A percentile compares a stretch with the other conserved stretches of the same genome.
Conservation (phyloP, 306 rosid genomes). For the Malus sieversii region DNA sequence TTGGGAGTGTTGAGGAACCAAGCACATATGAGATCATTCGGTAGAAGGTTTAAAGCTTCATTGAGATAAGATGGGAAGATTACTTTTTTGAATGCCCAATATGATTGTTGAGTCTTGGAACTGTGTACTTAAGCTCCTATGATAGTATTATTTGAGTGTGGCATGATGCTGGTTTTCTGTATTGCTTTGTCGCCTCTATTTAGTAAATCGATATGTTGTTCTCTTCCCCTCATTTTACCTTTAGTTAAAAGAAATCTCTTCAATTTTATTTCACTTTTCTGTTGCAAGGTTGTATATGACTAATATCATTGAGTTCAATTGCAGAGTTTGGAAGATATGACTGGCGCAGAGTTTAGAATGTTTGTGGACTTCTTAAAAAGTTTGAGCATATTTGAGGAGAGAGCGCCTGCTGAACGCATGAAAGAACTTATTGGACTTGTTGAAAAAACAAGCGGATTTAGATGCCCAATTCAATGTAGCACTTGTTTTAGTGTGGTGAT, state of each 20-base stretch:
- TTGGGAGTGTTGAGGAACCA: conserved; percentile 65
- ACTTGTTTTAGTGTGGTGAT: neutral
- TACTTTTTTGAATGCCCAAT: neutral
- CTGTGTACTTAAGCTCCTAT: neutral
- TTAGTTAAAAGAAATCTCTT: neutral
- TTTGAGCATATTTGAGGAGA: conserved; percentile 76
- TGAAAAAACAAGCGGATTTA: conserved; percentile 85
- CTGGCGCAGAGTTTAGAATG: conserved; percentile 84
- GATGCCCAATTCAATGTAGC: conserved; percentile 75
- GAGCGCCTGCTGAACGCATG: conserved; percentile 72
- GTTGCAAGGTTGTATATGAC: conserved; percentile 8
- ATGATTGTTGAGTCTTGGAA: neutral
- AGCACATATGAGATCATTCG: conserved; percentile 64
- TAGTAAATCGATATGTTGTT: neutral
- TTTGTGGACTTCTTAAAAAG: conserved; percentile 83
- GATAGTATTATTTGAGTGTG: neutral
- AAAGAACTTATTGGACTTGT: conserved; percentile 77
- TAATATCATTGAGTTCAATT: conserved; percentile 31
- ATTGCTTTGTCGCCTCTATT: neutral
- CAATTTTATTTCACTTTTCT: neutral
- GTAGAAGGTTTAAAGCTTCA: conserved; percentile 79
- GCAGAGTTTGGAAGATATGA: conserved; percentile 84
- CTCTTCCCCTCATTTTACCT: neutral
- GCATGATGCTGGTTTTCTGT: neutral
- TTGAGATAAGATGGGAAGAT: conserved; percentile 68